Evolutionary conservation across 2,329 filamentous ascomycete genomes (phyloP).

Genomic region (Phyllachora maydis): DNA sequence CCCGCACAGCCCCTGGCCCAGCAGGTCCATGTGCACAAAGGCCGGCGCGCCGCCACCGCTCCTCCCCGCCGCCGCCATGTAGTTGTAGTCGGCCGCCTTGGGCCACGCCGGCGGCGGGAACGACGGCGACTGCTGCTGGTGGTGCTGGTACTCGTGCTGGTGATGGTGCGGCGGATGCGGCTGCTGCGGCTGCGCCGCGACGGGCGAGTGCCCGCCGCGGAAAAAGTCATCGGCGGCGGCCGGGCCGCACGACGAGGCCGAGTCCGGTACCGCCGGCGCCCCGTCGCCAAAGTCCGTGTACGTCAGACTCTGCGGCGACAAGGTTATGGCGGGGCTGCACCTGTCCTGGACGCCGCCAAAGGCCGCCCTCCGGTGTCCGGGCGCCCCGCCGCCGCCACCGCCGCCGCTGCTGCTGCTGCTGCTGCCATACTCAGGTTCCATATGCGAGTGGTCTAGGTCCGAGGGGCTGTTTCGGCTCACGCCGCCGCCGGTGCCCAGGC

Average conservation of each 20-base stretch:
- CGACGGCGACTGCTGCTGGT: constrained; percentile 15
- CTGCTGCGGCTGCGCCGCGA: too few relatives aligned
- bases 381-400: too few relatives aligned
- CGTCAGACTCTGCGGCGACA: constrained; percentile 31
- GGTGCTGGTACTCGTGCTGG: constrained; percentile 9
- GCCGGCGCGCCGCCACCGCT: too few relatives aligned
- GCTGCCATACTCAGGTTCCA: constrained; percentile 31
- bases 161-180: constrained; percentile 8
- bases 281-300: constrained; percentile 19
- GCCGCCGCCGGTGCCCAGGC: constrained; percentile 9
- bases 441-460: constrained; percentile 32
- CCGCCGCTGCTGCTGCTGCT: constrained; percentile 20
- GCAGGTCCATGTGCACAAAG: constrained; percentile 21
- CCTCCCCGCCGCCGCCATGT: constrained; percentile 11
- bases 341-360: too few relatives aligned
- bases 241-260: constrained; percentile 14
- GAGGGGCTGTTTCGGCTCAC: constrained; percentile 31
- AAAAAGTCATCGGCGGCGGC: constrained; percentile 5
- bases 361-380: too few relatives aligned
- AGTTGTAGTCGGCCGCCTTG: constrained; percentile 12
- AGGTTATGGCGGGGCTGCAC: too few relatives aligned
- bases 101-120: too few relatives aligned
- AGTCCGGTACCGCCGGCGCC: constrained; percentile 10
- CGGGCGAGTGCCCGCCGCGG: constrained; percentile 2
- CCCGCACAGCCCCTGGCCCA: constrained; percentile 28